These are phyloP conservation scores for Aspergillus sp. DNA, from an alignment of 2,329 filamentous ascomycete genomes.

Conservation along the genomic window DNA sequence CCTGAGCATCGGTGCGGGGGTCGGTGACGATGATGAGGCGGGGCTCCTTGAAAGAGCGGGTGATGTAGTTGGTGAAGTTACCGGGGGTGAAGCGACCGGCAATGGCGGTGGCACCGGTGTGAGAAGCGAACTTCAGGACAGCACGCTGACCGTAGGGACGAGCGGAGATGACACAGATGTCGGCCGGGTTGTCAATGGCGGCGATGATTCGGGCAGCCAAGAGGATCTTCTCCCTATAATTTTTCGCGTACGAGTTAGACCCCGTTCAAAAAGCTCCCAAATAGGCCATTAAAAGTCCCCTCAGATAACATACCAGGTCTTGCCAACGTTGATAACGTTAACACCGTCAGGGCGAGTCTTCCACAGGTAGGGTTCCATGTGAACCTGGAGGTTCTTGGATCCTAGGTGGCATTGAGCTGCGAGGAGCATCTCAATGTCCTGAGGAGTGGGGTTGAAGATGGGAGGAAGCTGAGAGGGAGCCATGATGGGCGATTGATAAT, in stretches of 20 bases:
- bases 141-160: conserved; percentile 99
- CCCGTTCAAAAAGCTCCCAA: neutral
- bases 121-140: conserved; percentile 98
- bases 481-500: conserved; percentile 71
- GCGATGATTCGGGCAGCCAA: conserved; percentile 98
- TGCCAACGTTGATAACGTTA: conserved; percentile 99
- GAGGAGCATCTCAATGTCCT: conserved; percentile 99
- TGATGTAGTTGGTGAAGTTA: conserved; percentile 99
- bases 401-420: conserved; percentile 95
- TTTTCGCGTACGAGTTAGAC: conserved; percentile 22
- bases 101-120: conserved; percentile 97
- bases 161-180: conserved; percentile 98
- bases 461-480: conserved; percentile 91
- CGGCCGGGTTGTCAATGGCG: conserved; percentile 98
- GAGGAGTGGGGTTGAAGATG: conserved; percentile 92
- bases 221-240: conserved; percentile 94
- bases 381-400: conserved; percentile 98
- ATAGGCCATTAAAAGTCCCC: neutral
- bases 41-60: conserved; percentile 99
- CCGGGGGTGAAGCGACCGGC: conserved; percentile 99
- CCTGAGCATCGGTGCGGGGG: conserved; percentile 98
- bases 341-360: conserved; percentile 98
- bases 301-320: conserved; percentile 79
- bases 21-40: conserved; percentile 99
- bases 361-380: conserved; percentile 99